Evolutionary conservation across 345 rosid genomes (phyloP), one percentile per base, ranked within the genome.

Genomic region (Microthlaspi erraticum): DNA sequence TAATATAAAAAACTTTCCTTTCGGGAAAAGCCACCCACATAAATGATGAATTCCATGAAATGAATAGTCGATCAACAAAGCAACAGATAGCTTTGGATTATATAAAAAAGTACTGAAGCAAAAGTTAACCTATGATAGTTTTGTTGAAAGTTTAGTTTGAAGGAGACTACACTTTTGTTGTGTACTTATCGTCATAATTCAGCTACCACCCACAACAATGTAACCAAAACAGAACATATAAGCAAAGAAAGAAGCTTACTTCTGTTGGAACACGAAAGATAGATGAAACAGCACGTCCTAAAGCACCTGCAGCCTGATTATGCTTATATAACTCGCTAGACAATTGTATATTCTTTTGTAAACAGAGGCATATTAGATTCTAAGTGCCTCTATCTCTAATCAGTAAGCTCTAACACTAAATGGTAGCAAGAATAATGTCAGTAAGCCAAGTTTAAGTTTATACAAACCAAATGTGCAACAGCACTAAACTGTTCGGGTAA

Each of bases 241-340:
- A 38, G 4, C 31, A 52, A 67, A 55, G 16, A 34, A 36, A 8
- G 17, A 65, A 36, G 44, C 53, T 51, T 79, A 87, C 96, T 86
- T 87, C 92, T n/a, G 92, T 85, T 52, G 96, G 92, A 43, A 89
- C 92, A 31, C 87, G 90, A 74, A 89, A 79, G 56, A 89, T 74
- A 39, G 96, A 87, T 66, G 96, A 85, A 69, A 87, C 88, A 51
- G 88, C 82, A 68, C 96, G 92, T 66, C 90, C 92, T 46, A 89
- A 46, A 50, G 86, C 88, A 80, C 96, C 92, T 61, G 92, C 96
- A 73, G 86, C 83, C 96, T 89, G 81, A 79, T 82, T 64, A 34
- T 82, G 72, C 77, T 86, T 74, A 77, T 64, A 55, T 60, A 80
- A 66, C 78, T 72, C 18, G 68, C 72, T 70, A 60, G n/a, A 70